Percentiles rank a stretch among this genome's conserved stretches.
phyloP scores from a whole-genome alignment of 2,329 filamentous ascomycete species.

The Graphilbum ipis-grandicollis region DNA sequence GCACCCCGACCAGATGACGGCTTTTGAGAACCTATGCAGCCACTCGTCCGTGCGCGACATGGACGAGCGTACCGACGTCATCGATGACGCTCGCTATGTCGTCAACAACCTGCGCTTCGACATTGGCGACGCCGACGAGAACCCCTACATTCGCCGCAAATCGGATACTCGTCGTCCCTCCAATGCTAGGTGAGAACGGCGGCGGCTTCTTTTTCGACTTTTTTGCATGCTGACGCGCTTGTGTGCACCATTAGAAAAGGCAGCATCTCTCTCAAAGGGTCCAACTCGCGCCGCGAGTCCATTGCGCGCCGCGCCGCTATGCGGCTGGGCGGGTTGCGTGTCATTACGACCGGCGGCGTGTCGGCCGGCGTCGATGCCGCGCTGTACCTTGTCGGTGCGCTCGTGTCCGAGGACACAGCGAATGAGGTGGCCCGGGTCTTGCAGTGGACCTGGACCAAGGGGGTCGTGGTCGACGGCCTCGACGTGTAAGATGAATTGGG shows the following conservation, averaged over 20 bases:
- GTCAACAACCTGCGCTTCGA: constrained; percentile 87
- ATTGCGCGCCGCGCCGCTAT: constrained; percentile 63
- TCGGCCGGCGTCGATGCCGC: constrained; percentile 69
- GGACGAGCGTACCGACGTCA: constrained; percentile 63
- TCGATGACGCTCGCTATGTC: constrained; percentile 67
- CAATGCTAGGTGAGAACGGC: constrained; percentile 38
- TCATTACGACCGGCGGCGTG: constrained; percentile 67
- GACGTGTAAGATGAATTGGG: constrained; percentile 42
- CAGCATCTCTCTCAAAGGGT: constrained; percentile 64
- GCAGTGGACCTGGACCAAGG: constrained; percentile 78
- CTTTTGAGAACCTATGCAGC: constrained; percentile 66
- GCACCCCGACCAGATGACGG: constrained; percentile 64
- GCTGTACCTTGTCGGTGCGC: constrained; percentile 68
- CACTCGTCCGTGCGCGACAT: constrained; percentile 52
- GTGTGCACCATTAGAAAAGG: constrained; percentile 54
- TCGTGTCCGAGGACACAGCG: constrained; percentile 63
- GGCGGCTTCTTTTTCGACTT: too few species aligned
- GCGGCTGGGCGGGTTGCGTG: constrained; percentile 50
- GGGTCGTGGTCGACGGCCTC: constrained; percentile 66
- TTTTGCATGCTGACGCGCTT: too few species aligned
- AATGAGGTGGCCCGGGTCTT: constrained; percentile 57
- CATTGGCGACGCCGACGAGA: constrained; percentile 64
- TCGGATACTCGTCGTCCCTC: constrained; percentile 46
- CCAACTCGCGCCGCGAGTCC: constrained; percentile 59
- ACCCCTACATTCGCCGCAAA: constrained; percentile 67